A percentile compares a stretch with the other conserved stretches of the same genome.
These are phyloP conservation scores for Ustilago trichophora DNA, from an alignment of 1,284 basidiomycete species.

Conservation along the genomic window DNA sequence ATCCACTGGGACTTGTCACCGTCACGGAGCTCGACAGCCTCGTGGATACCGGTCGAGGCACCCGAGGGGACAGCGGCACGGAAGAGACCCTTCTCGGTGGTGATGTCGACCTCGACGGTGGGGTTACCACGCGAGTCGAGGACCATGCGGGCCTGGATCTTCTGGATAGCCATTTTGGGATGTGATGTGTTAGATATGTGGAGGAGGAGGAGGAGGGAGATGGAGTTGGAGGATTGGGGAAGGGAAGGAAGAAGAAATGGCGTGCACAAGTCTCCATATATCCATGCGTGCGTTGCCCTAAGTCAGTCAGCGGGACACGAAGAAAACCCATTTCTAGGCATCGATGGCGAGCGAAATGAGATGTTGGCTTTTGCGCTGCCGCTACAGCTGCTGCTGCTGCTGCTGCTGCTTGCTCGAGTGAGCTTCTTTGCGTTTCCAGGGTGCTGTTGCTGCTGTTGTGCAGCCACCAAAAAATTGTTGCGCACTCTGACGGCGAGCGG, in stretches of 20 bases:
- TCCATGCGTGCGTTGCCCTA: conserved; percentile 2
- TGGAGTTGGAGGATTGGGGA: conserved; percentile 14
- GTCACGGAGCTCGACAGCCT: conserved; percentile 98
- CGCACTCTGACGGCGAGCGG: neutral
- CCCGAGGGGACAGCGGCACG: conserved; percentile 95
- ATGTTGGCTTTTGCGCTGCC: conserved; percentile 19
- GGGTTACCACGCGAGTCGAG: conserved; percentile 67
- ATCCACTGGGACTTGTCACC: conserved; percentile 91
- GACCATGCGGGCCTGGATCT: conserved; percentile 60
- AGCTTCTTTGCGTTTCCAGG: too few species aligned
- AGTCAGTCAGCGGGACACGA: too few species aligned
- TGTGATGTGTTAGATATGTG: neutral
- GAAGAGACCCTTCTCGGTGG: conserved; percentile 76
- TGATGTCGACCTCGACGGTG: conserved; percentile 66
- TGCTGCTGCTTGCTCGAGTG: too few species aligned
- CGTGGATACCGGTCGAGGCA: conserved; percentile 97
- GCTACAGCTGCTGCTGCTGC: too few species aligned
- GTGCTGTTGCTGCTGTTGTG: too few species aligned
- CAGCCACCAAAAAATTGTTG: neutral
- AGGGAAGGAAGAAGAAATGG: conserved; percentile 2
- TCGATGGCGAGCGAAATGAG: conserved; percentile 6
- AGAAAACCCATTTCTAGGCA: neutral
- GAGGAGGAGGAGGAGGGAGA: neutral
- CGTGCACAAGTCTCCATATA: conserved; percentile 16
- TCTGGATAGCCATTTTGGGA: conserved; percentile 58